Evolutionary conservation across 1,139 yeast genomes (phyloP).

Genomic region (Tardiomyces blankii): DNA sequence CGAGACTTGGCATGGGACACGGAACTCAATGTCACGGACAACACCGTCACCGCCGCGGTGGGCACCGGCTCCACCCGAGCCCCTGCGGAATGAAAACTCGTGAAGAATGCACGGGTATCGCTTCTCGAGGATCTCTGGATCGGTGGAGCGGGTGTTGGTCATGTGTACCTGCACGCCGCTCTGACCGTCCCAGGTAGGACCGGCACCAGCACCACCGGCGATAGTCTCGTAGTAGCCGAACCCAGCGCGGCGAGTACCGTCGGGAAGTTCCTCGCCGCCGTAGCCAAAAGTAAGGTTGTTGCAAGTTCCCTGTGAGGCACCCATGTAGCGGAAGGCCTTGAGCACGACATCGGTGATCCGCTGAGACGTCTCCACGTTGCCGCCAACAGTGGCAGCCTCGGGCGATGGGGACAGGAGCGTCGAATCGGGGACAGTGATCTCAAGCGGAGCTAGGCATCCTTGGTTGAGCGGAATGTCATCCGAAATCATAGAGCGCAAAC

Average conservation of each 20-base stretch:
- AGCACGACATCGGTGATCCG: constrained; percentile 70
- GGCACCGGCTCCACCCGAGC: constrained; percentile 50
- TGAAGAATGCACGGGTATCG: constrained; percentile 54
- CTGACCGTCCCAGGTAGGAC: constrained; percentile 49
- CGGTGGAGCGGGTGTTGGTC: constrained; percentile 65
- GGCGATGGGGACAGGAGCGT: constrained; percentile 58
- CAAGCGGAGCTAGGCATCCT: constrained; percentile 68
- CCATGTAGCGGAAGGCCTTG: constrained; percentile 44
- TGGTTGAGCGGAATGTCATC: constrained; percentile 77
- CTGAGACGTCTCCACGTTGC: constrained; percentile 82
- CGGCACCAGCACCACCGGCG: constrained; percentile 67
- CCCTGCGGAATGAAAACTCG: constrained; percentile 40
- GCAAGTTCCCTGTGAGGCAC: constrained; percentile 68
- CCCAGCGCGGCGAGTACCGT: constrained; percentile 29
- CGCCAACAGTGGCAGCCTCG: constrained; percentile 83
- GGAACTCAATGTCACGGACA: constrained; percentile 49
- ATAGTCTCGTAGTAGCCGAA: constrained; percentile 68
- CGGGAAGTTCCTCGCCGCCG: constrained; percentile 26
- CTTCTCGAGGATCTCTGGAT: constrained; percentile 55
- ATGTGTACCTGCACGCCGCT: constrained; percentile 59
- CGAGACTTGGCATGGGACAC: constrained; percentile 43
- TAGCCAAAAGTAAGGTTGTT: constrained; percentile 63
- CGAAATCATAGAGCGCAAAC: constrained; percentile 61
- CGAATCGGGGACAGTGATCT: constrained; percentile 54
- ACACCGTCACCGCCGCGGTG: constrained; percentile 54